Evolutionary conservation across 495 filamentous ascomycete genomes (phyloP), one percentile per base, ranked within the genome.

Genomic region (Xylaria intraflava): DNA sequence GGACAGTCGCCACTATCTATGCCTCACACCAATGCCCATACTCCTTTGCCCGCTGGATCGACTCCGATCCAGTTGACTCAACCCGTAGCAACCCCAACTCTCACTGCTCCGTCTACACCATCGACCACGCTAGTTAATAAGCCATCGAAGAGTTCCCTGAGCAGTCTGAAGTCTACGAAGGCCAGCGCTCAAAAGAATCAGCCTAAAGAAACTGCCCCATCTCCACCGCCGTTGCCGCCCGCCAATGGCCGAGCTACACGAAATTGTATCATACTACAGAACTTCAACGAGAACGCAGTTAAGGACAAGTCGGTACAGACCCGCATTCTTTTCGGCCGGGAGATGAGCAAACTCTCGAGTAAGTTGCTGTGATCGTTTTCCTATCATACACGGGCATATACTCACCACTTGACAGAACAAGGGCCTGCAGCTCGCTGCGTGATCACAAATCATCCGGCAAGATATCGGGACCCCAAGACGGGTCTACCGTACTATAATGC

Each of bases 371-470:
- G n/a, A 26, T 19, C 30, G 23, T 20, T 20, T n/a, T n/a, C 6
- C 19, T 19, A 0, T 27, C 40, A 30, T 6, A 23, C 4, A 12
- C 9, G n/a, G 29, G 22, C 27, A 30, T 40, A 20, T 20, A 45
- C 58, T 62, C 31, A 68, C 50, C 16, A 49, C 52, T 20, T n/a
- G 23, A 19, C 39, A 79, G 77, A 78, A 66, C 75, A 75, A 51
- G 63, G 66, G 19, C 68, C 72, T 1, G 57, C 60, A 5, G 65
- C 79, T 44, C 75, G 84, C 44, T 95, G 89, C 66, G 83, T 83
- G 48, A 91, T 95, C 67, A 93, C 89, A 8, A 83, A 83, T 58
- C 80, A 87, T 44, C 83, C 85, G 36, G 89, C 89, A 19, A 81
- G 77, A 40, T 93, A 89, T 66, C 76, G 82, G 31, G 89, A 95